Evolutionary conservation across 768 basidiomycete genomes (phyloP), one percentile per base, ranked within the genome.

Genomic region (Paxillus involutus): DNA sequence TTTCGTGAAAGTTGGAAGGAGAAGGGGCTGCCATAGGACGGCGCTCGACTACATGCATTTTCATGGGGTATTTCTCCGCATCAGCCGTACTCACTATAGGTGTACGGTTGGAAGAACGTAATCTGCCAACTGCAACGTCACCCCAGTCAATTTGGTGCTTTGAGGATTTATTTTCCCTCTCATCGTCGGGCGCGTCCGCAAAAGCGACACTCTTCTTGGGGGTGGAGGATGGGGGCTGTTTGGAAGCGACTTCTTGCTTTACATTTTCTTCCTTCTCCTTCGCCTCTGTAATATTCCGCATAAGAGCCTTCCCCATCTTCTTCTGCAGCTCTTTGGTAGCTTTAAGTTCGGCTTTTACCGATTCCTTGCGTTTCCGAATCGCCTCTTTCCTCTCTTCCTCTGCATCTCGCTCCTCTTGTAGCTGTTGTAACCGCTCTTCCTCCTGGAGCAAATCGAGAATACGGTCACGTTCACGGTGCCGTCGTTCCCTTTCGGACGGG

Each of bases 261-360:
- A 1, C 19, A 2, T 33, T 44, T 29, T 75, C 71, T 35, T 71
- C 77, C 36, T 70, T 62, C 51, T 75, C 74, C 48, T 69, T 74
- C 16, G 74, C 68, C 43, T 77, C 68, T 6, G 75, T 68, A 14
- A 45, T 49, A 52, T 77, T 77, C 44, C 69, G 67, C 39, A 91
- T 53, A 37, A 91, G 73, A 0, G 87, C 83, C 59, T 78, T 83
- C 3, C 88, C 89, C 87, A 92, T 89, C 71, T 83, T 88, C 75
- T 83, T 87, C 67, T 89, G 88, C 65, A 89, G 71, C 53, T 85
- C 76, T 39, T 68, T 72, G 17, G 72, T 64, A 17, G 68, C 64
- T 52, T 71, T 76, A 52, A 76, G 63, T 52, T 80, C 75, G 63
- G 67, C 46, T 57, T 70, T 72, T 14, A 76, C 77, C 5, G 77